Evolutionary conservation across 2,329 filamentous ascomycete genomes (phyloP).

Genomic region (Penicillium sp.): DNA sequence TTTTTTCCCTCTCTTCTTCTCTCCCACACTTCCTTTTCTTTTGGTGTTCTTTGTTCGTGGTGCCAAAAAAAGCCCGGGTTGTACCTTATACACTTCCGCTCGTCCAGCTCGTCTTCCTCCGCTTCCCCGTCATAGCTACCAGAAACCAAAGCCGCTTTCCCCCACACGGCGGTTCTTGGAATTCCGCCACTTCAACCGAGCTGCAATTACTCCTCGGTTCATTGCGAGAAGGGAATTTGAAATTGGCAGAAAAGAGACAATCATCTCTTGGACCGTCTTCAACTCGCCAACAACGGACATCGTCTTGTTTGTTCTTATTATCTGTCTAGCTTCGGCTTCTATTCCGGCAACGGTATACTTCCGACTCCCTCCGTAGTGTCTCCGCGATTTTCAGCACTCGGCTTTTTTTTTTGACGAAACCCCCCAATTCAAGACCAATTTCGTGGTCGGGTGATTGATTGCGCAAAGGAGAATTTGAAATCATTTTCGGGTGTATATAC

Average conservation of each 20-base stretch:
- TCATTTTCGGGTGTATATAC: not conserved
- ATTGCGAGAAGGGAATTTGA: not conserved
- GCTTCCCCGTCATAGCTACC: conserved; percentile 41
- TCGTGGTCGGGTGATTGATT: not conserved
- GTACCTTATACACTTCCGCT: conserved; percentile 35
- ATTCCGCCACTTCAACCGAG: conserved; percentile 33
- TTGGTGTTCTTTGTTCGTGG: not conserved
- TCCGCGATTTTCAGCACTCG: conserved; percentile 8
- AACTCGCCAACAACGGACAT: not conserved
- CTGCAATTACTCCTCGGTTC: conserved; percentile 16
- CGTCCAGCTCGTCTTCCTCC: conserved; percentile 40
- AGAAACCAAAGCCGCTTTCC: not conserved
- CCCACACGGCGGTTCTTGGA: conserved; percentile 31
- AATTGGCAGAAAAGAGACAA: not conserved
- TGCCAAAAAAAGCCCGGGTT: conserved; percentile 5
- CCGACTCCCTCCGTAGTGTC: conserved; percentile 36
- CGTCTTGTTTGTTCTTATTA: not conserved
- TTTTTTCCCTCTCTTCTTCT: not conserved
- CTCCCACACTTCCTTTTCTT: not conserved
- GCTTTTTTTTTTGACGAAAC: not conserved
- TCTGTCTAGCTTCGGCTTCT: conserved; percentile 7
- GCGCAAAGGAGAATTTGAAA: not conserved
- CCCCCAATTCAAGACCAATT: not conserved
- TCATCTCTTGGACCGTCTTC: not conserved
- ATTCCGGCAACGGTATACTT: conserved; percentile 37